Conservation (phyloP, 805 yeast genomes). For the Candida loeiensis region DNA sequence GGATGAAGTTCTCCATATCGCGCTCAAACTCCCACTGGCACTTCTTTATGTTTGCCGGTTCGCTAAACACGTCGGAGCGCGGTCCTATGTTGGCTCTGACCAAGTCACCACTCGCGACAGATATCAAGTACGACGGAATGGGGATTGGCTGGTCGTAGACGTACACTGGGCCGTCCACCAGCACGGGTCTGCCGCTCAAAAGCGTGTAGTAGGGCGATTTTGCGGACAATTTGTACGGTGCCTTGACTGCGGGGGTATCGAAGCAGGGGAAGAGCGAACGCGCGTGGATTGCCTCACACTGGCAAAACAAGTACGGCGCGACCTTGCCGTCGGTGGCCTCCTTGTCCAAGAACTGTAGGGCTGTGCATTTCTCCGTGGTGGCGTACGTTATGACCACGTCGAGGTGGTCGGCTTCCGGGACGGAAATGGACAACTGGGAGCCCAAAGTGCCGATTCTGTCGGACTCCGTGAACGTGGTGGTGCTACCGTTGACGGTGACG, state of each 20-base stretch:
- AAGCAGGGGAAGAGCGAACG: conserved; percentile 36
- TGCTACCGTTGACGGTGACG: conserved; percentile 19
- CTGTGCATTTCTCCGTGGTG: conserved; percentile 32
- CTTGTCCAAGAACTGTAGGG: conserved; percentile 30
- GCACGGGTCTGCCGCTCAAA: conserved; percentile 31
- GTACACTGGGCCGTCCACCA: conserved; percentile 16
- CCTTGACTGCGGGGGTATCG: conserved; percentile 34
- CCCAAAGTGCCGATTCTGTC: conserved; percentile 24
- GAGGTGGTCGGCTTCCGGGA: conserved; percentile 11
- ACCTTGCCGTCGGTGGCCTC: conserved; percentile 25
- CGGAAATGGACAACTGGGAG: conserved; percentile 16
- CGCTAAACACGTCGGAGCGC: conserved; percentile 30
- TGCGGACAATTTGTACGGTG: conserved; percentile 24
- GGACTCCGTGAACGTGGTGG: conserved; percentile 11
- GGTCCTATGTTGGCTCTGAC: conserved; percentile 31
- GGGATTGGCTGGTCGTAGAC: conserved; percentile 33
- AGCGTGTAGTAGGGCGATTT: conserved; percentile 24
- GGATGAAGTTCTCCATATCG: conserved; percentile 33
- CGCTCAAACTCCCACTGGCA: conserved; percentile 36
- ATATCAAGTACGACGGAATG: conserved; percentile 32
- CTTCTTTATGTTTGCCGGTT: conserved; percentile 22
- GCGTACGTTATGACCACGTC: conserved; percentile 17
- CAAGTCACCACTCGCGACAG: conserved; percentile 33
- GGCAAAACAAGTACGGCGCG: conserved; percentile 34
- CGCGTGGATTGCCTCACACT: conserved; percentile 37